Base-by-base conservation (phyloP, 306 rosid species). In the Styphnolobium japonicum region DNA sequence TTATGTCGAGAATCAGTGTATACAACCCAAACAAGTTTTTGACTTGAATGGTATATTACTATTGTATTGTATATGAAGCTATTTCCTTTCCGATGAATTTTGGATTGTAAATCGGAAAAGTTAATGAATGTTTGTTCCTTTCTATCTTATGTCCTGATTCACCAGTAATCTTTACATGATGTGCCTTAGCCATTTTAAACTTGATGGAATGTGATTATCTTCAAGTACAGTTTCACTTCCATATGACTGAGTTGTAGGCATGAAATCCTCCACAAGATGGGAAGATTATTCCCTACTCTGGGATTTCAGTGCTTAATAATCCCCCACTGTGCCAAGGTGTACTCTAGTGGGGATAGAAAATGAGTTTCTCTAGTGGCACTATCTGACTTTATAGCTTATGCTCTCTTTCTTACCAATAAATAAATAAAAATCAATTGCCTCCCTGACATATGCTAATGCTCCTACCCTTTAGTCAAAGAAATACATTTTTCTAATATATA, bases 21-120 rank as follows among this genome's bases (percentile, higher is more conserved):
- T 69, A 81, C 75, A 27, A 52, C 79, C 70, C 60, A 39, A 76
- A 80, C 72, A 84, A 55, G 81, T 86, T 87, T 79, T 82, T 78
- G 80, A 63, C 86, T 79, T 68, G 65, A 77, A 71, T 81, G 46
- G 18, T 78, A 73, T 67, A 10, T 36, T 69, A 71, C 70, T 71
- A 15, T 70, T 46, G 22, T 68, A 19, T 16, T 42, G 61, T 73
- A 60, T 67, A 23, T 75, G 16, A 71, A 34, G 29, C 33, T 39
- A 21, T 61, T 74, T 22, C 11, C 15, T 53, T 34, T 65, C 51
- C 14, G 4, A 18, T 25, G 49, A 36, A 34, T 19, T 42, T 69
- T 80, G 82, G 64, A 19, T 36, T n/a, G 66, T 10, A 22, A 21
- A 25, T 40, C 19, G 11, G 43, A 46, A 51, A 34, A 2, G 14